phyloP scores from a whole-genome alignment of 352 stramenopile genomes.

The Salisapilia sapeloensis region DNA sequence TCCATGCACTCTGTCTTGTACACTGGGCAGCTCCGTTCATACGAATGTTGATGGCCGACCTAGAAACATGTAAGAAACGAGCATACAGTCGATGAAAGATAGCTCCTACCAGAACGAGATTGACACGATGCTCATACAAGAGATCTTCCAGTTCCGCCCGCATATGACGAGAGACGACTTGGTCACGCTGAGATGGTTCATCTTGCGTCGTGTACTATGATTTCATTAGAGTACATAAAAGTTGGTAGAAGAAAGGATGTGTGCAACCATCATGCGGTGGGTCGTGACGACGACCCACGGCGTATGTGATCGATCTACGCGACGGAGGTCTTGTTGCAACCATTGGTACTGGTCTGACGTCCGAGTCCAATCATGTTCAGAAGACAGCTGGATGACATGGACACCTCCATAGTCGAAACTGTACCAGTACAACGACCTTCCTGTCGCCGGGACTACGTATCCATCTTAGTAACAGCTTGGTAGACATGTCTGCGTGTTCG shows the following conservation, averaged over 20 bases:
- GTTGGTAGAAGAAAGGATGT: background rate
- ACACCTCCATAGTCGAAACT: constrained; percentile 80
- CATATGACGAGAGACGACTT: too few relatives aligned
- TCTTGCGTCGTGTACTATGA: constrained; percentile 6
- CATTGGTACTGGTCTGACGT: constrained; percentile 80
- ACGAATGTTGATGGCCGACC: constrained; percentile 82
- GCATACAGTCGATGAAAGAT: background rate
- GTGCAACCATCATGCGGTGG: constrained; percentile 72
- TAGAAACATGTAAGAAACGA: constrained; percentile 5
- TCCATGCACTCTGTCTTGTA: constrained; percentile 38
- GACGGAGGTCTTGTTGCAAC: constrained; percentile 58
- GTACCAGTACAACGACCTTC: constrained; percentile 73
- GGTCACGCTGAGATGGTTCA: too few relatives aligned
- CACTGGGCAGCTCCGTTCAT: constrained; percentile 75
- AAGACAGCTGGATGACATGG: constrained; percentile 83
- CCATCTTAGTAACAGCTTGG: background rate
- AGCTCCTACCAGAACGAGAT: constrained; percentile 64
- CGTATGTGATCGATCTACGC: constrained; percentile 61
- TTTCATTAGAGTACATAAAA: constrained; percentile 4
- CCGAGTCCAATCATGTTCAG: constrained; percentile 78
- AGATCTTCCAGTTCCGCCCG: constrained; percentile 82
- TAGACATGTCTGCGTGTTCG: background rate
- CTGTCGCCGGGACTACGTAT: constrained; percentile 25
- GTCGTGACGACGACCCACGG: constrained; percentile 85
- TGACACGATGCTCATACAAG: constrained; percentile 65